Conservation (phyloP, 108 stramenopile species). For the Cyclotella cryptica region DNA sequence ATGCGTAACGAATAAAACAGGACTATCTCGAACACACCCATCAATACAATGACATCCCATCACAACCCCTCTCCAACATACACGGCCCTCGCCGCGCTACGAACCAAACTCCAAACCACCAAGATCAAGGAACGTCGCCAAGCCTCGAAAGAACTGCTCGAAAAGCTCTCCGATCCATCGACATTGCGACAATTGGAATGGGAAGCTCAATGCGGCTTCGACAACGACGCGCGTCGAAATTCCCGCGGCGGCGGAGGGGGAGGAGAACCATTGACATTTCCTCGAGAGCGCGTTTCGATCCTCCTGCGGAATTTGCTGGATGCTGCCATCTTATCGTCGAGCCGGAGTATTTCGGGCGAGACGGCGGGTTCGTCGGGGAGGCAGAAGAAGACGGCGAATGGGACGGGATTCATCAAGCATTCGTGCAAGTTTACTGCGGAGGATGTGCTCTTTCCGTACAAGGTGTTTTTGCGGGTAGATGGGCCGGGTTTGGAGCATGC, state of each 20-base stretch:
- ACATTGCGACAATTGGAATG: slow-evolving; percentile 28
- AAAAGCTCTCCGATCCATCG: slow-evolving; percentile 32
- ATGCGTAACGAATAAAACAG: too few relatives aligned
- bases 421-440: slow-evolving; percentile 34
- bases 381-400: slow-evolving; percentile 33
- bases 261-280: slow-evolving; percentile 8
- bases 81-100: slow-evolving; percentile 38
- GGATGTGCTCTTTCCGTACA: slow-evolving; percentile 47
- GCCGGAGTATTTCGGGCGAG: slow-evolving; percentile 4
- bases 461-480: slow-evolving; percentile 48
- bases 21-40: too few relatives aligned
- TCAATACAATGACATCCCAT: neutral
- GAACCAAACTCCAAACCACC: slow-evolving; percentile 38
- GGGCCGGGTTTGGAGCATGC: slow-evolving; percentile 24
- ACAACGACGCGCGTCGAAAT: slow-evolving; percentile 6
- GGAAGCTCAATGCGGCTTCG: slow-evolving; percentile 34
- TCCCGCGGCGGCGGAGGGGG: neutral
- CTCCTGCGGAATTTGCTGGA: slow-evolving; percentile 45
- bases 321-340: slow-evolving; percentile 34
- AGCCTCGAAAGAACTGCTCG: slow-evolving; percentile 40
- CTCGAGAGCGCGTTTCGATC: slow-evolving; percentile 39
- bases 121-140: slow-evolving; percentile 41
- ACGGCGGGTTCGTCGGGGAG: neutral
- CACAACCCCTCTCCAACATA: slow-evolving; percentile 33
- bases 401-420: slow-evolving; percentile 37